Evolutionary conservation across 2,329 filamentous ascomycete species (phyloP).

Genomic region (Ophiocordyceps camponoti-floridani): DNA sequence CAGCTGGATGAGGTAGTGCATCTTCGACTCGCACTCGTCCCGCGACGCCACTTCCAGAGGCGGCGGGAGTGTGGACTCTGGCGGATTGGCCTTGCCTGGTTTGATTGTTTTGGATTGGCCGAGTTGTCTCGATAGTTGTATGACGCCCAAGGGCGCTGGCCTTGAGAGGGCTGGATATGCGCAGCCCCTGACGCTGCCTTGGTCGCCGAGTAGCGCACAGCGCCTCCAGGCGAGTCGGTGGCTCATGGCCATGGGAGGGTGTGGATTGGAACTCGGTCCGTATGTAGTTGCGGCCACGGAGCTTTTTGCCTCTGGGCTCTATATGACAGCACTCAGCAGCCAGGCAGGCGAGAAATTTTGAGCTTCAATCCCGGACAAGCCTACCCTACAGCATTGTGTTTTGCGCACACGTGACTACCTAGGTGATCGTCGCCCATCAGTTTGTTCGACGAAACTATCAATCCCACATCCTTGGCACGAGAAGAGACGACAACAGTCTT

Average conservation of each 20-base stretch:
- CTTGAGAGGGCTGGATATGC: neutral
- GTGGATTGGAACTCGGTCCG: neutral
- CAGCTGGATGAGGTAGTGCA: conserved; percentile 34
- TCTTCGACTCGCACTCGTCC: conserved; percentile 13
- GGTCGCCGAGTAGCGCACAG: conserved; percentile 4
- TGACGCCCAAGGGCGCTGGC: neutral
- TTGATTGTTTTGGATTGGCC: neutral
- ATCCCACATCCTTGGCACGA: neutral
- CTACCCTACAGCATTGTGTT: no score
- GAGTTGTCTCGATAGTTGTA: no score
- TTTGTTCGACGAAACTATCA: neutral
- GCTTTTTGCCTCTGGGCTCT: no score
- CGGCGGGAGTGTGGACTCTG: conserved; percentile 54
- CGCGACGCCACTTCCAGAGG: conserved; percentile 44
- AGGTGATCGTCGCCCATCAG: neutral
- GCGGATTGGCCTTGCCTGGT: conserved; percentile 44
- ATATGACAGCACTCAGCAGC: no score
- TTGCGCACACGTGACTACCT: neutral
- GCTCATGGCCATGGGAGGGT: conserved; percentile 10
- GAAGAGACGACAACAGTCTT: neutral
- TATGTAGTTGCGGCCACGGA: no score
- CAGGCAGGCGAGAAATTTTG: neutral
- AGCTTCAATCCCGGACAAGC: neutral
- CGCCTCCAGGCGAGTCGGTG: conserved; percentile 13
- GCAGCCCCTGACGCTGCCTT: neutral